These are phyloP conservation scores for Podaxis sp. DNA, from an alignment of 768 basidiomycete species.

Conservation along the genomic window DNA sequence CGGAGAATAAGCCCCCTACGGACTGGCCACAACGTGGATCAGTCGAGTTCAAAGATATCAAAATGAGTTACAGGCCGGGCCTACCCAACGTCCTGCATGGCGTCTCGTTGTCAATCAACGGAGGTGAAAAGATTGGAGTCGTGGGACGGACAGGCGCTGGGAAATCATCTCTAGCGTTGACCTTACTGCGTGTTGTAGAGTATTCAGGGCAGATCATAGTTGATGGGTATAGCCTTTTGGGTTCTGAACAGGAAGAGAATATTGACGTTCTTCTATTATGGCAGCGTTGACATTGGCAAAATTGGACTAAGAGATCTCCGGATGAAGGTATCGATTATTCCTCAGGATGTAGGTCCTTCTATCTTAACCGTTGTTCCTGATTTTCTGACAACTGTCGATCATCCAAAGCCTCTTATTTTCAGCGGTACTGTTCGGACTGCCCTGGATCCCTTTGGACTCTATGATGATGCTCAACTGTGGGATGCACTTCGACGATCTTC, in stretches of 20 bases:
- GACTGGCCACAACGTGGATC: conserved; percentile 65
- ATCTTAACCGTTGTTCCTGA: no score
- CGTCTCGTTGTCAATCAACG: conserved; percentile 54
- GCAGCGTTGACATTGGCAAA: conserved; percentile 60
- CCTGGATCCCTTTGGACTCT: conserved; percentile 58
- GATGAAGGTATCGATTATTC: conserved; percentile 60
- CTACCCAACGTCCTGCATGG: conserved; percentile 72
- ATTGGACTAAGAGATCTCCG: conserved; percentile 67
- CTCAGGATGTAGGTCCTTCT: conserved; percentile 54
- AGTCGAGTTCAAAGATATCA: conserved; percentile 59
- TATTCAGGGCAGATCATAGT: conserved; percentile 60
- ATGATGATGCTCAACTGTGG: conserved; percentile 65
- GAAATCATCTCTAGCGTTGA: conserved; percentile 61
- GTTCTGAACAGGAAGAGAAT: neutral
- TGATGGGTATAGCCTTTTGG: conserved; percentile 45
- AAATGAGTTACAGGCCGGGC: conserved; percentile 65
- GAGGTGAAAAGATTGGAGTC: conserved; percentile 76
- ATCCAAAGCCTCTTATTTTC: conserved; percentile 14
- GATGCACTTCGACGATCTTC: conserved; percentile 68
- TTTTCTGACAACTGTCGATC: neutral
- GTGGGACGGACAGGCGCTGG: conserved; percentile 66
- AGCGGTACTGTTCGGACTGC: conserved; percentile 53
- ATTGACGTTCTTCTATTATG: conserved; percentile 15
- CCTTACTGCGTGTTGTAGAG: conserved; percentile 70
- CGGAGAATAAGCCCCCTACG: conserved; percentile 48